phyloP scores from a whole-genome alignment of 2,329 filamentous ascomycete genomes.

The Purpureocillium takamizusanense region DNA sequence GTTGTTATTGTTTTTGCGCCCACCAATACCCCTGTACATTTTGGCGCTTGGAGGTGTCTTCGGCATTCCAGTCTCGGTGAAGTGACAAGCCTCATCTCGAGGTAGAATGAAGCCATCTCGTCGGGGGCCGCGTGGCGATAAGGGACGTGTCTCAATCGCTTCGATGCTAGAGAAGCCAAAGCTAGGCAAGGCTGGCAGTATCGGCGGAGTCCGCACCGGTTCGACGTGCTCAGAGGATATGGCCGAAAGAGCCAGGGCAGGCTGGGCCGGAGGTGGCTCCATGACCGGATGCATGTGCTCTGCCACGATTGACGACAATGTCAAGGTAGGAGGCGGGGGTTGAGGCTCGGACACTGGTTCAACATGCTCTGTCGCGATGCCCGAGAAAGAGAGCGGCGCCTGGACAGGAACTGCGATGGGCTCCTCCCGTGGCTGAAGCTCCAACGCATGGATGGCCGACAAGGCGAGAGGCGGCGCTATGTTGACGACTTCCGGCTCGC shows the following conservation, averaged over 20 bases:
- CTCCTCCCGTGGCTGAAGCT: slow-evolving; percentile 25
- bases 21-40: slow-evolving; percentile 33
- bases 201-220: slow-evolving; percentile 26
- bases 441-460: slow-evolving; percentile 19
- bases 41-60: slow-evolving; percentile 29
- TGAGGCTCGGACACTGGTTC: slow-evolving; percentile 21
- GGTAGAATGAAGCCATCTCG: slow-evolving; percentile 49
- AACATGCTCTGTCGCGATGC: slow-evolving; percentile 25
- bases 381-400: slow-evolving; percentile 22
- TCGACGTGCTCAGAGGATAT: slow-evolving; percentile 25
- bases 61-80: slow-evolving; percentile 21
- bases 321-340: slow-evolving; percentile 14
- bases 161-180: slow-evolving; percentile 36
- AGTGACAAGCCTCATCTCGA: slow-evolving; percentile 27
- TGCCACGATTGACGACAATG: slow-evolving; percentile 19
- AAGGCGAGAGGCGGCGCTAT: slow-evolving; percentile 14
- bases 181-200: slow-evolving; percentile 13
- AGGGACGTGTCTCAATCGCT: slow-evolving; percentile 35
- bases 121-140: slow-evolving; percentile 40
- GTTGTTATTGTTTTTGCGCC: slow-evolving; percentile 32
- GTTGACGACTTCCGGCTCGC: slow-evolving; percentile 12
- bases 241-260: slow-evolving; percentile 25
- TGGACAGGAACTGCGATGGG: slow-evolving; percentile 10
- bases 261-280: slow-evolving; percentile 11
- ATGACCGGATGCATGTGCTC: slow-evolving; percentile 19